Percentiles rank a stretch among this genome's conserved stretches.
These are phyloP conservation scores for Nowakowskiella sp. DNA, from an alignment of 192 early-diverging fungal species.

Conservation along the genomic window DNA sequence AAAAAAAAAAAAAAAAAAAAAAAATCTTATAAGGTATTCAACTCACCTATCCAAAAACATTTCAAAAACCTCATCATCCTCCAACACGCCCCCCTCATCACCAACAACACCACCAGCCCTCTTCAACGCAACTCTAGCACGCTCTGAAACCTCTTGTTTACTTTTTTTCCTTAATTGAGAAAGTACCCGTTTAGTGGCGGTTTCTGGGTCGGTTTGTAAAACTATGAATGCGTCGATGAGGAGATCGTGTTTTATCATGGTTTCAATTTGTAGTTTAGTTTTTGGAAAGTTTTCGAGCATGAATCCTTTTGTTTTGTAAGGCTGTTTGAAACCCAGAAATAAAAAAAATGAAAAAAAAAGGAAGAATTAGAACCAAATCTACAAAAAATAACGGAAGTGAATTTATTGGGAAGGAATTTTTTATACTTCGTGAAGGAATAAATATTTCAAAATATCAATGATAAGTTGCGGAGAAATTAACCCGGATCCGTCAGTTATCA, in stretches of 20 bases:
- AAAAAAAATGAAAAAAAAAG: not conserved
- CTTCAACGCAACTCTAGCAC: conserved; percentile 9
- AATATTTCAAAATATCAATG: conserved; percentile 1
- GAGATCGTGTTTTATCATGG: conserved; percentile 26
- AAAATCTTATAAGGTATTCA: no score
- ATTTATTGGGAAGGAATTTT: conserved; percentile 7
- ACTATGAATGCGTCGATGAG: conserved; percentile 35
- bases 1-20: conserved; percentile 4
- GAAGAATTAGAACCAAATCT: conserved; percentile 2
- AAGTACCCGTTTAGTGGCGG: conserved; percentile 25
- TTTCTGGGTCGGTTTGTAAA: conserved; percentile 27
- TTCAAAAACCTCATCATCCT: conserved; percentile 18
- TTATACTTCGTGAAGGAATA: not conserved
- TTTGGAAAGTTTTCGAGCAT: conserved; percentile 39
- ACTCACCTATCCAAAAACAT: conserved; percentile 24
- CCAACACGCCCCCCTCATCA: conserved; percentile 1
- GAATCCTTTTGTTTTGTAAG: conserved; percentile 38
- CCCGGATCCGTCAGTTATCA: not conserved
- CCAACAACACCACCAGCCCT: conserved; percentile 1
- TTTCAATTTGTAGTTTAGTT: conserved; percentile 33
- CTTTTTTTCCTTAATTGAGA: not conserved
- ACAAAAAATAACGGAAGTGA: conserved; percentile 34
- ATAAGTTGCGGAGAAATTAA: not conserved
- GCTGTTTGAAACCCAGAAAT: conserved; percentile 16
- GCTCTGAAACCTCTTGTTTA: conserved; percentile 1